Percentiles rank a stretch among this genome's conserved stretches.
Conservation (phyloP, 495 filamentous ascomycete genomes). For the Entonaema liquescens region DNA sequence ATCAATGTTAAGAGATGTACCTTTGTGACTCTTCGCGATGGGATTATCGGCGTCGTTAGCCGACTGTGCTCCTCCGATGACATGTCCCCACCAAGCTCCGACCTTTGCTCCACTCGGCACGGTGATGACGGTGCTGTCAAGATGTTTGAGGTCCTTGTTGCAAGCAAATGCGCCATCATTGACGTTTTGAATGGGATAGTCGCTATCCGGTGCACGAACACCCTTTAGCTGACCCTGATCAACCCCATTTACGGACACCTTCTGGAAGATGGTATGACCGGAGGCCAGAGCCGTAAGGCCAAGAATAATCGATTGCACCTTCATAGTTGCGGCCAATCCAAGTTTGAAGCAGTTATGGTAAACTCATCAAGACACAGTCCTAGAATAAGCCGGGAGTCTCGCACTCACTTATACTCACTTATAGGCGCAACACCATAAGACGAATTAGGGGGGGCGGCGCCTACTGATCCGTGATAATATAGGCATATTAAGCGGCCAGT, state of each 20-base stretch:
- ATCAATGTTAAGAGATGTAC: conserved; percentile 25
- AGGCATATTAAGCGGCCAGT: conserved; percentile 32
- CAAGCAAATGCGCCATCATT: conserved; percentile 51
- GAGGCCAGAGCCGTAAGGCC: conserved; percentile 31
- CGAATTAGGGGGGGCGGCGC: conserved; percentile 28
- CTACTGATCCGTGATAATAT: conserved; percentile 31
- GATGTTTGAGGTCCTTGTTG: conserved; percentile 47
- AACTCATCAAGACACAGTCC: not conserved
- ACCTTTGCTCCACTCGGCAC: conserved; percentile 57
- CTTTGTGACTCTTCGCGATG: conserved; percentile 58
- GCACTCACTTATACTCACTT: conserved; percentile 23
- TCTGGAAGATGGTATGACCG: conserved; percentile 51
- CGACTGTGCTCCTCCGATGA: conserved; percentile 55
- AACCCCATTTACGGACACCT: conserved; percentile 60
- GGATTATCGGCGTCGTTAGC: conserved; percentile 60
- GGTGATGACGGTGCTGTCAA: conserved; percentile 55
- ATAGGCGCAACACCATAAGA: conserved; percentile 16
- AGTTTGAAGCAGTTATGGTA: not conserved
- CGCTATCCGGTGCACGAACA: conserved; percentile 58
- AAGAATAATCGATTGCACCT: conserved; percentile 36
- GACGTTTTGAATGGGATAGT: conserved; percentile 53
- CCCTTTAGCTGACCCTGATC: conserved; percentile 63
- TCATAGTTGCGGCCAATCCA: conserved; percentile 19
- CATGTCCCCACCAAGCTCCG: conserved; percentile 62
- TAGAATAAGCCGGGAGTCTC: not conserved